Conservation (phyloP, 371 early-diverging fungal genomes). For the Quaeritorhiza haematococci region DNA sequence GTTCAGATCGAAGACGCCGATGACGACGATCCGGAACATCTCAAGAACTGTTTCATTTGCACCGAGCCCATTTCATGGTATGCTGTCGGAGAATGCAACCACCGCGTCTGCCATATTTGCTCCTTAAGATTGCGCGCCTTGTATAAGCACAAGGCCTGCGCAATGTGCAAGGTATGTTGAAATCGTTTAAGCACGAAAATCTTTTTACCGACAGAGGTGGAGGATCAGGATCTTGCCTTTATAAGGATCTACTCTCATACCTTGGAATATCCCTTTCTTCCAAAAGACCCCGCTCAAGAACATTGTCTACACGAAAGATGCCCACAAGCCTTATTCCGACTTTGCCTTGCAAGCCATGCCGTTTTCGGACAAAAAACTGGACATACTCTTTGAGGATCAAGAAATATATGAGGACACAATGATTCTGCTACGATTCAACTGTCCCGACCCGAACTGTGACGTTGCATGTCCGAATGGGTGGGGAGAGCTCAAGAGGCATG, state of each 20-base stretch:
- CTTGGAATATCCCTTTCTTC: neutral
- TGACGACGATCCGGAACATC: too few relatives aligned
- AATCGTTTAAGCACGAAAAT: neutral
- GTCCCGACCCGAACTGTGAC: slow-evolving; percentile 75
- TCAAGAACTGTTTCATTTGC: slow-evolving; percentile 83
- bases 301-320: slow-evolving; percentile 68
- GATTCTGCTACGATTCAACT: slow-evolving; percentile 73
- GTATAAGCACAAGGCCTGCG: slow-evolving; percentile 76
- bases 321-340: slow-evolving; percentile 47
- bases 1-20: too few relatives aligned
- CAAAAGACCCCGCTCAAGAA: slow-evolving; percentile 52
- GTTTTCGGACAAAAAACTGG: slow-evolving; percentile 55
- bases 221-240: neutral
- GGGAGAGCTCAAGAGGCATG: slow-evolving; percentile 77
- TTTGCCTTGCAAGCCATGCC: slow-evolving; percentile 18
- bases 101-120: slow-evolving; percentile 86
- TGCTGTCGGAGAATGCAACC: slow-evolving; percentile 88
- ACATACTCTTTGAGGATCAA: slow-evolving; percentile 67
- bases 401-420: slow-evolving; percentile 68
- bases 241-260: too few relatives aligned
- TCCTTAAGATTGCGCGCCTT: slow-evolving; percentile 81
- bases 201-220: neutral
- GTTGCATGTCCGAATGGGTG: slow-evolving; percentile 66
- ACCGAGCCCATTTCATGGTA: slow-evolving; percentile 73
- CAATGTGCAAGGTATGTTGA: slow-evolving; percentile 78